Evolutionary conservation across 306 rosid species (phyloP).

Genomic region (Cajanus cajan): DNA sequence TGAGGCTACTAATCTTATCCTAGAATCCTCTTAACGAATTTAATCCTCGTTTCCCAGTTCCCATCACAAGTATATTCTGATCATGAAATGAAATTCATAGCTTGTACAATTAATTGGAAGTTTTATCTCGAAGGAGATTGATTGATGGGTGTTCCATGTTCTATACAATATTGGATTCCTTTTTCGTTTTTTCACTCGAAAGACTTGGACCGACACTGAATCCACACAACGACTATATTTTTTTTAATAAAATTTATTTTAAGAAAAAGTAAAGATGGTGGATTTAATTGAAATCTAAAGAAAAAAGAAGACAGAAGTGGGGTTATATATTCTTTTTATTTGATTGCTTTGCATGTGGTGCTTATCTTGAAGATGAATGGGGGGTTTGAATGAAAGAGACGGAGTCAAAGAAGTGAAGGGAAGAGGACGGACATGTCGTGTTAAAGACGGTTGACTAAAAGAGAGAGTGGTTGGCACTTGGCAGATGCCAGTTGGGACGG

Average conservation of each 20-base stretch:
- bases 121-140: constrained; percentile 51
- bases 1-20: constrained; percentile 63
- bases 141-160: constrained; percentile 44
- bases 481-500: constrained; percentile 45
- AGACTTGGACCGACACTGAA: constrained; percentile 10
- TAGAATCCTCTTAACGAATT: constrained; percentile 57
- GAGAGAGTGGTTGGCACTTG: constrained; percentile 11
- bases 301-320: not conserved
- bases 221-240: constrained; percentile 31
- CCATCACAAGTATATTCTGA: not conserved
- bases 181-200: not conserved
- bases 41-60: not conserved
- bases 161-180: constrained; percentile 25
- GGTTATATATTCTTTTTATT: not conserved
- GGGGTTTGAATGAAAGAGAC: constrained; percentile 31
- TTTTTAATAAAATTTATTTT: not conserved
- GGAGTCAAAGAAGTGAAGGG: constrained; percentile 54
- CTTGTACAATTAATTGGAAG: constrained; percentile 13
- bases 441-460: constrained; percentile 60
- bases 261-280: constrained; percentile 33
- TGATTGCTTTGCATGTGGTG: constrained; percentile 43
- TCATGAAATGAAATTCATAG: constrained; percentile 1
- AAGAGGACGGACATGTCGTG: constrained; percentile 60
- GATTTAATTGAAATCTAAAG: not conserved
- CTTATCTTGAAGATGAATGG: constrained; percentile 36